These are phyloP conservation scores for Colletotrichum godetiae DNA, from an alignment of 2,329 filamentous ascomycete species.

Conservation along the genomic window DNA sequence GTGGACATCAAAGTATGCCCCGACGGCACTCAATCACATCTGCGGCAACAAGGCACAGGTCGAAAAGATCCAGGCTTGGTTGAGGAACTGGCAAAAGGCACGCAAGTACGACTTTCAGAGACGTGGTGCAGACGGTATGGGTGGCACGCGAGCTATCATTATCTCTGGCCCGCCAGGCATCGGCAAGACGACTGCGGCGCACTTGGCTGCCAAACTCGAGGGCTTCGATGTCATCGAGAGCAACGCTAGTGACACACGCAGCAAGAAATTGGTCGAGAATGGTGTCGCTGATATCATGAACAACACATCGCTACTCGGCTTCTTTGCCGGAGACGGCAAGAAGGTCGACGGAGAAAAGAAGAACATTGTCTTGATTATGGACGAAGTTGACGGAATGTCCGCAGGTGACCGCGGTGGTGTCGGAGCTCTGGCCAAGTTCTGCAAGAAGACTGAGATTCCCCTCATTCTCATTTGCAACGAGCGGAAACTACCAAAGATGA, in stretches of 20 bases:
- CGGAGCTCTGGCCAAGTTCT: constrained; percentile 91
- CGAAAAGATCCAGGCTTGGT: constrained; percentile 89
- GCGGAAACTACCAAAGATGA: constrained; percentile 94
- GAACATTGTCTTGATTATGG: constrained; percentile 97
- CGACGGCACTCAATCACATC: constrained; percentile 85
- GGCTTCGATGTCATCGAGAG: constrained; percentile 94
- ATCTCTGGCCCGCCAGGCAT: constrained; percentile 96
- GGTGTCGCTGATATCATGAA: constrained; percentile 91
- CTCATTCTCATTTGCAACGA: constrained; percentile 99
- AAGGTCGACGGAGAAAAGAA: constrained; percentile 84
- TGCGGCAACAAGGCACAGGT: constrained; percentile 94
- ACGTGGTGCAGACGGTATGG: constrained; percentile 85
- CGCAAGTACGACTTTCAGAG: constrained; percentile 86
- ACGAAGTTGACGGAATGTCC: constrained; percentile 99
- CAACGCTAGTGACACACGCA: constrained; percentile 95
- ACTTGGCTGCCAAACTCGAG: constrained; percentile 91
- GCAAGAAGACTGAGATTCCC: constrained; percentile 93
- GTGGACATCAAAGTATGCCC: constrained; percentile 96
- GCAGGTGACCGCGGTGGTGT: constrained; percentile 96
- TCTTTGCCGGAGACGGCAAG: constrained; percentile 87
- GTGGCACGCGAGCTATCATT: constrained; percentile 88
- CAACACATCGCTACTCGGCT: constrained; percentile 92
- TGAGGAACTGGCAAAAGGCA: constrained; percentile 82
- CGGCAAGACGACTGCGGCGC: constrained; percentile 96
- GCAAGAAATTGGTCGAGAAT: constrained; percentile 93